These are phyloP conservation scores for Oenanthe sinensis DNA, from an alignment of 129 eudicot species.

Conservation along the genomic window DNA sequence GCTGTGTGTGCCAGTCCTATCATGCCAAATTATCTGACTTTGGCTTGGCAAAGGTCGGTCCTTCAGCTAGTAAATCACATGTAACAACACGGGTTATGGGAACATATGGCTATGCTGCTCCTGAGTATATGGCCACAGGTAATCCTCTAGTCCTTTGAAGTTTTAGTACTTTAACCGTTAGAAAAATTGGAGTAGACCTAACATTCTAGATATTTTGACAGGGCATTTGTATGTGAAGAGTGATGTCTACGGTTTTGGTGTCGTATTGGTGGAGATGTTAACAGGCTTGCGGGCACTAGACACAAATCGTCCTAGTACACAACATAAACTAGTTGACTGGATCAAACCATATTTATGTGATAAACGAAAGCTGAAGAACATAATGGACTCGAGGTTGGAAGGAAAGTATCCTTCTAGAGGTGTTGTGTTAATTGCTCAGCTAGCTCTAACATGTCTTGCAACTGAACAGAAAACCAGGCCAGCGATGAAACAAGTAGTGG, in stretches of 20 bases:
- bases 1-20: slow-evolving; percentile 31
- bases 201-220: slow-evolving; percentile 16
- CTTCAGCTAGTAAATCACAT: slow-evolving; percentile 55
- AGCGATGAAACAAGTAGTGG: slow-evolving; percentile 67
- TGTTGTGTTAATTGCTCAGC: slow-evolving; percentile 48
- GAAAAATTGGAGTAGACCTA: too few relatives aligned
- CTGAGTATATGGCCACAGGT: slow-evolving; percentile 74
- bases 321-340: slow-evolving; percentile 59
- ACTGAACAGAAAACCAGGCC: slow-evolving; percentile 56
- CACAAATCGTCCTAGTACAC: slow-evolving; percentile 51
- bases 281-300: slow-evolving; percentile 85
- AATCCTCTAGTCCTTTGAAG: not conserved
- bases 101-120: slow-evolving; percentile 72
- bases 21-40: slow-evolving; percentile 67
- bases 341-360: slow-evolving; percentile 55
- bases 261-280: slow-evolving; percentile 70
- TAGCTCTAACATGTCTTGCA: slow-evolving; percentile 77
- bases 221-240: slow-evolving; percentile 91
- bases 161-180: not conserved
- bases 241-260: slow-evolving; percentile 86
- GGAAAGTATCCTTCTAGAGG: slow-evolving; percentile 83
- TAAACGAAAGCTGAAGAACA: slow-evolving; percentile 56
- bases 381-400: slow-evolving; percentile 73
- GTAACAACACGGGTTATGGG: slow-evolving; percentile 72
- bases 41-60: slow-evolving; percentile 60